These are phyloP conservation scores for Pulveroboletus sp. DNA, from an alignment of 768 basidiomycete genomes.

Conservation along the genomic window DNA sequence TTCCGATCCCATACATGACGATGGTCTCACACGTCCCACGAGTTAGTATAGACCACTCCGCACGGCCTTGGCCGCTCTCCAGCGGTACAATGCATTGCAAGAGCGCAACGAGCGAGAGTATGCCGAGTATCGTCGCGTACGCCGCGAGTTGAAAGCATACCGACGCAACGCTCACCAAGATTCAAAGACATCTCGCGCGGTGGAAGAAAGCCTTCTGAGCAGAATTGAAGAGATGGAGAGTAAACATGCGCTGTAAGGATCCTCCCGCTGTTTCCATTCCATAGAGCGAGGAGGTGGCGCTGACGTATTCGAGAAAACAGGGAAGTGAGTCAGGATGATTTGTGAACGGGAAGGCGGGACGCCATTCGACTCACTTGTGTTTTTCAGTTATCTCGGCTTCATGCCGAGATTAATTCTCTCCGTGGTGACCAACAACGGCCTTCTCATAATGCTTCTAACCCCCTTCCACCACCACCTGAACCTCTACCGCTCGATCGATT, in stretches of 20 bases:
- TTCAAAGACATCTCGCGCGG: conserved; percentile 31
- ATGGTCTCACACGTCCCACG: conserved; percentile 20
- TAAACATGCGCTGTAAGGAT: conserved; percentile 24
- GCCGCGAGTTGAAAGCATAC: conserved; percentile 27
- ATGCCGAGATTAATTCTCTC: conserved; percentile 36
- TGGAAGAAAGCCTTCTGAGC: conserved; percentile 34
- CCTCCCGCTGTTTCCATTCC: background rate
- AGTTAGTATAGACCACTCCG: conserved; percentile 32
- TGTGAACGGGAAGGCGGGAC: background rate
- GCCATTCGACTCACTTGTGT: conserved; percentile 17
- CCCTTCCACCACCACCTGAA: conserved; percentile 53
- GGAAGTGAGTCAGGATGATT: conserved; percentile 25
- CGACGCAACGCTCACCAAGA: conserved; percentile 30
- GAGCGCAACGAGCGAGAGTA: conserved; percentile 31
- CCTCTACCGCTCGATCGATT: conserved; percentile 45
- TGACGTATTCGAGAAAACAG: conserved; percentile 16
- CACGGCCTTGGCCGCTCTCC: conserved; percentile 31
- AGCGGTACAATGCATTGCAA: conserved; percentile 36
- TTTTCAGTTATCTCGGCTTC: conserved; percentile 31
- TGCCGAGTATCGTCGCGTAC: conserved; percentile 29
- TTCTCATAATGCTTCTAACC: conserved; percentile 38
- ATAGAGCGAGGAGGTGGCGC: background rate
- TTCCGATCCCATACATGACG: conserved; percentile 11
- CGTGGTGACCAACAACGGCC: conserved; percentile 27
- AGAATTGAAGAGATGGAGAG: conserved; percentile 32